Evolutionary conservation across 176 grass and related monocot genomes (phyloP), one percentile per base, ranked within the genome.

Genomic region (Bothriochloa decipiens): DNA sequence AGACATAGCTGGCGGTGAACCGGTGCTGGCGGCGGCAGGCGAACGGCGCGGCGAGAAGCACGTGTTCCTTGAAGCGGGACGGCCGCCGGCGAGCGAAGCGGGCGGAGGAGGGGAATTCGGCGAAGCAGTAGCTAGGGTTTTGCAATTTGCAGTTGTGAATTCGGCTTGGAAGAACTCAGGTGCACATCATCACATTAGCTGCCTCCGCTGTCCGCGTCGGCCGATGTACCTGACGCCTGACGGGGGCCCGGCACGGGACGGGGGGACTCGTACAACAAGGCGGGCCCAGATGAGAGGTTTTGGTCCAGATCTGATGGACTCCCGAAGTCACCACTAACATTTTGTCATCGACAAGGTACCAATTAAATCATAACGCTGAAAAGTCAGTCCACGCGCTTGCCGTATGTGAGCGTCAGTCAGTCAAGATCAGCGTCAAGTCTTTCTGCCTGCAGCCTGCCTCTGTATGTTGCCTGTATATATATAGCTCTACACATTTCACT

Each of bases 1-100:
- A 79, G 89, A 87, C 89, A 90, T 90, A 71, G 36, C 2, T 63
- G 70, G 29, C 2, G 37, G 63, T n/a, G n/a, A n/a, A n/a, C n/a
- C n/a, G n/a, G n/a, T n/a, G n/a, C n/a, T n/a, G n/a, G n/a, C n/a
- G n/a, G n/a, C n/a, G n/a, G n/a, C n/a, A n/a, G n/a, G n/a, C n/a
- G n/a, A n/a, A n/a, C 42, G 20, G 23, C 9, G 62, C 25, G 32
- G 33, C 8, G 74, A 43, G 0, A 53, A 4, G 23, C 12, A 25
- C 11, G 17, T 20, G 45, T 7, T 67, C 66, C 58, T 66, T 5
- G 58, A 6, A 55, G 46, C 69, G 27, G 17, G 63, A 36, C 22
- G 75, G 33, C 18, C 65, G 83, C 53, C 65, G 33, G 82, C n/a
- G 32, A 23, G 4, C 22, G 76, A 45, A 23, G 69, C 11, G 8